Evolutionary conservation across 1,139 yeast genomes (phyloP), one percentile per base, ranked within the genome.

Genomic region (Suhomyces maxii): DNA sequence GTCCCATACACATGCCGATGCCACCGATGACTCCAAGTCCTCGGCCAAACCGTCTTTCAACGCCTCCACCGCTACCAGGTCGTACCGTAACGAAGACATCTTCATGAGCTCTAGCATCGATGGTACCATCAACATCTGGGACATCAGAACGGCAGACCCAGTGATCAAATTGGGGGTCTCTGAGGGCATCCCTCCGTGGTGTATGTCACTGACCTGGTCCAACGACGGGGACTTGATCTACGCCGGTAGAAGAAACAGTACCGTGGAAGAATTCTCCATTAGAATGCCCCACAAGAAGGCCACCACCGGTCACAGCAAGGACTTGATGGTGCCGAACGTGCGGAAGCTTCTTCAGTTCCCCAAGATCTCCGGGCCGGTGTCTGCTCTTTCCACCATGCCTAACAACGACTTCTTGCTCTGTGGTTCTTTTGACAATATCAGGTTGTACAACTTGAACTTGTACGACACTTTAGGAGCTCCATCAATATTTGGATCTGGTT

Each of bases 121-220:
- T 62, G 99, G 99, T 7, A 76, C 85, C 0, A 68, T 91, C 6
- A 83, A 82, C 51, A 69, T 93, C 8, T 91, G 97, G 97, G 99
- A 93, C 64, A 69, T 79, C 6, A 76, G 99, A 50, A 64, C 77
- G 1, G 58, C 61, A 34, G 50, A 59, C 1, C 85, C 83, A 0
- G 75, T 84, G 3, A 71, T 79, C 35, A 61, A 64, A 42, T 66
- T 87, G 23, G 82, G 83, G 1, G 80, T 84, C 3, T 82, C 89
- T 0, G 72, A 77, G 7, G 82, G 82, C 0, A 79, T 84, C 0
- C 97, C 98, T 1, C 99, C 99, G 0, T 93, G 98, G 98, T 86
- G 96, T 65, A 84, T 87, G 79, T 80, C 89, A n/a, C 84, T 96
- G 0, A 81, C 89, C 44, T 95, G 98, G 98, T 85, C 96, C 6